Conservation (phyloP, 306 rosid species). For the Vigna unguiculata region DNA sequence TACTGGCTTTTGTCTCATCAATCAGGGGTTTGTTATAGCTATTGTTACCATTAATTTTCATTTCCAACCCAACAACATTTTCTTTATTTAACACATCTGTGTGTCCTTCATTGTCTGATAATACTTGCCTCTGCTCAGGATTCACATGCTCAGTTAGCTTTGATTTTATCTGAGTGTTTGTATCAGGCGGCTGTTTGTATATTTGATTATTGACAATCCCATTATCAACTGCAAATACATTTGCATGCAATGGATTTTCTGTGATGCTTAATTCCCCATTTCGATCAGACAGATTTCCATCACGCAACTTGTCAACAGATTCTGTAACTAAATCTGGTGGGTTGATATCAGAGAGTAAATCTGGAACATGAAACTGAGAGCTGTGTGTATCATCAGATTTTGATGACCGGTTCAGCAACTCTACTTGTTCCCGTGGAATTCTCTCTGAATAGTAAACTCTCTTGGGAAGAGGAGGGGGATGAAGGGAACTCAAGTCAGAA, state of each 20-base stretch:
- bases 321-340: constrained; percentile 54
- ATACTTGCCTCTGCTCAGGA: constrained; percentile 48
- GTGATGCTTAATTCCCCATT: constrained; percentile 43
- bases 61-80: constrained; percentile 23
- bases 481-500: constrained; percentile 67
- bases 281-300: constrained; percentile 52
- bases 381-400: constrained; percentile 90
- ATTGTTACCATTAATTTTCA: constrained; percentile 39
- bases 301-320: constrained; percentile 52
- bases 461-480: constrained; percentile 72
- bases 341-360: constrained; percentile 60
- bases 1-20: constrained; percentile 50
- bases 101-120: constrained; percentile 45
- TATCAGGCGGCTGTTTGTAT: constrained; percentile 61
- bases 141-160: constrained; percentile 58
- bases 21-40: constrained; percentile 42
- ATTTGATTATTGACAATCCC: constrained; percentile 57
- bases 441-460: constrained; percentile 89
- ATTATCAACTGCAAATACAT: constrained; percentile 55
- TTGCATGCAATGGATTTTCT: constrained; percentile 44
- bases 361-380: constrained; percentile 62
- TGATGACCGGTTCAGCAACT: constrained; percentile 75
- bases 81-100: constrained; percentile 38
- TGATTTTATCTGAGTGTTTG: constrained; percentile 54
- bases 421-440: constrained; percentile 83